These are phyloP conservation scores for Nigrospora osmanthi DNA, from an alignment of 2,329 filamentous ascomycete genomes.

Conservation along the genomic window DNA sequence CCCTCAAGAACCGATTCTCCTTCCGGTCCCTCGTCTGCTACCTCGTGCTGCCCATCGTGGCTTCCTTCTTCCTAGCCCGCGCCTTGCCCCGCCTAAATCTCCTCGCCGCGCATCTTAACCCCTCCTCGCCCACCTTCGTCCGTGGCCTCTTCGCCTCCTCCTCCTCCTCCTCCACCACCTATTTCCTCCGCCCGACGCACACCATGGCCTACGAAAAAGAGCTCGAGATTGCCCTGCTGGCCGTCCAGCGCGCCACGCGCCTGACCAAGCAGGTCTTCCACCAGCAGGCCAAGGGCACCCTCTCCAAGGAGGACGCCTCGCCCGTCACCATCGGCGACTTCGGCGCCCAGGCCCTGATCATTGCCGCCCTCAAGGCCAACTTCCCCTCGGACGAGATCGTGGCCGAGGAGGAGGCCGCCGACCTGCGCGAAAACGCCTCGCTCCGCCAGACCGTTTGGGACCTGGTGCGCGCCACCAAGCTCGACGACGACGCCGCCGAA, in stretches of 20 bases:
- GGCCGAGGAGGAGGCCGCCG: conserved; percentile 85
- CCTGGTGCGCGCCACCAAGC: conserved; percentile 64
- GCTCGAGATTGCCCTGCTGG: conserved; percentile 64
- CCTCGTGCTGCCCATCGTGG: not conserved
- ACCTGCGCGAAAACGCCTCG: conserved; percentile 62
- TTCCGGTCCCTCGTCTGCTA: not conserved
- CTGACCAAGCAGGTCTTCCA: conserved; percentile 73
- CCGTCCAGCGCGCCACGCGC: conserved; percentile 66
- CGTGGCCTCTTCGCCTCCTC: not conserved
- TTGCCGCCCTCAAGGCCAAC: conserved; percentile 77
- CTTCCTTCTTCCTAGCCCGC: conserved; percentile 1
- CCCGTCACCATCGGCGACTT: conserved; percentile 98
- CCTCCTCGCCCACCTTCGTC: conserved; percentile 9
- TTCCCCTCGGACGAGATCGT: conserved; percentile 91
- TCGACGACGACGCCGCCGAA: conserved; percentile 60
- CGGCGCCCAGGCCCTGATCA: conserved; percentile 94
- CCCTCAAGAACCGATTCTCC: too few relatives aligned
- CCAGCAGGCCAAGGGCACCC: conserved; percentile 88
- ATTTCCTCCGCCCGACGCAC: not conserved
- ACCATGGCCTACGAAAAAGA: conserved; percentile 54
- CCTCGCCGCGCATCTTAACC: not conserved
- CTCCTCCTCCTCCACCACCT: not conserved
- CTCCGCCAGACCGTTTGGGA: conserved; percentile 77
- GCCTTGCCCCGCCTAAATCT: conserved; percentile 2
- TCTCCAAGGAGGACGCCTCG: conserved; percentile 90